phyloP scores from a whole-genome alignment of 2,329 filamentous ascomycete genomes.

The Aureobasidium sp. region DNA sequence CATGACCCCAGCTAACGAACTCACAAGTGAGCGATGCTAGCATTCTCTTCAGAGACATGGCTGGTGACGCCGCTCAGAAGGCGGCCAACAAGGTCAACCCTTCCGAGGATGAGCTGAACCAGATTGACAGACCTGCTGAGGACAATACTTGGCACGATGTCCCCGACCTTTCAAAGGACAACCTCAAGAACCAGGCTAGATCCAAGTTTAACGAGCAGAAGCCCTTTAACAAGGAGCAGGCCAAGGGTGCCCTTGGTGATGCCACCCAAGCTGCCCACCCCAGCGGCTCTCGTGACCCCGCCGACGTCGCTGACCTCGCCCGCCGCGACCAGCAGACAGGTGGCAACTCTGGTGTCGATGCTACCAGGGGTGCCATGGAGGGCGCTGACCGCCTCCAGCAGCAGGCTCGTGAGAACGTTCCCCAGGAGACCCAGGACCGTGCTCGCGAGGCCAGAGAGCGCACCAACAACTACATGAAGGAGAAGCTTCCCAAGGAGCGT shows the following conservation, averaged over 20 bases:
- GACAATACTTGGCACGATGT: constrained; percentile 93
- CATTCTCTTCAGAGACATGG: constrained; percentile 80
- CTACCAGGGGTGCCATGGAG: constrained; percentile 42
- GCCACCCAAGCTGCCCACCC: constrained; percentile 54
- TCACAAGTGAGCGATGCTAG: constrained; percentile 64
- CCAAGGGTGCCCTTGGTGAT: constrained; percentile 52
- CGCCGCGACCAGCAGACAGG: constrained; percentile 46
- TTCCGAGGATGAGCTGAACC: constrained; percentile 64
- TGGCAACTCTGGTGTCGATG: constrained; percentile 45
- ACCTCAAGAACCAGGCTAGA: constrained; percentile 62
- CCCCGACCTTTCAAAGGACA: constrained; percentile 66
- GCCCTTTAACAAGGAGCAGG: constrained; percentile 52
- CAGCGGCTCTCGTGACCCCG: constrained; percentile 46
- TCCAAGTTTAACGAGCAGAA: constrained; percentile 50
- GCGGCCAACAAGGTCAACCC: constrained; percentile 71
- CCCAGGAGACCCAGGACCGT: constrained; percentile 52
- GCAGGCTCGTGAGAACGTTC: constrained; percentile 51
- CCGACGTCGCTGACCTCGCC: constrained; percentile 47
- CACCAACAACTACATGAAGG: constrained; percentile 67
- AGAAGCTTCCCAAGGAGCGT: constrained; percentile 87
- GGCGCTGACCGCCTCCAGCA: constrained; percentile 47
- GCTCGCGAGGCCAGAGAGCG: constrained; percentile 40
- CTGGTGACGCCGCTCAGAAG: constrained; percentile 78
- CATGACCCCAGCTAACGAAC: constrained; percentile 19
- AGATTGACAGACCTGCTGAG: constrained; percentile 76